phyloP scores from a whole-genome alignment of 108 stramenopile species.

The Asterionellopsis glacialis region DNA sequence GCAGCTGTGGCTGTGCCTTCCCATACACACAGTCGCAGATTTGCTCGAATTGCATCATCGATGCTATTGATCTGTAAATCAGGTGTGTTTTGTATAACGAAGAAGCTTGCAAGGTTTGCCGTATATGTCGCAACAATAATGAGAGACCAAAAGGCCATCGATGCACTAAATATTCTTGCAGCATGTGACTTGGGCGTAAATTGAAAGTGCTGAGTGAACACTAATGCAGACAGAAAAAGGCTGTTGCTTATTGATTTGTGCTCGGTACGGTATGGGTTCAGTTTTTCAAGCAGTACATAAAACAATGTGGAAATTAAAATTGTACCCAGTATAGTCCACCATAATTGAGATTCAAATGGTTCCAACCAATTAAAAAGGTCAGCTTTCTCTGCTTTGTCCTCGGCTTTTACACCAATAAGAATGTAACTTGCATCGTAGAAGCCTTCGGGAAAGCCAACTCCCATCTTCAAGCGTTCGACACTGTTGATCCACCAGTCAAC shows the following conservation, averaged over 20 bases:
- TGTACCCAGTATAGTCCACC: conserved; percentile 16
- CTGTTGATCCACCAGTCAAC: conserved; percentile 12
- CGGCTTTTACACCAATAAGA: conserved; percentile 10
- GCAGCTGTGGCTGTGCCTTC: neutral
- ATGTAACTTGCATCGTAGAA: conserved; percentile 29
- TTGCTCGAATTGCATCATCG: neutral
- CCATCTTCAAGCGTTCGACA: conserved; percentile 16
- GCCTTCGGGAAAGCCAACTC: conserved; percentile 23
- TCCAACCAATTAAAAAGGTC: conserved; percentile 9
- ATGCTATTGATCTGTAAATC: neutral
- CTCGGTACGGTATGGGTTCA: neutral
- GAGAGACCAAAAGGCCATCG: conserved; percentile 23
- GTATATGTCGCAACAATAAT: conserved; percentile 25
- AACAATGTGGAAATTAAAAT: conserved; percentile 17
- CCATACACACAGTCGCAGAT: neutral
- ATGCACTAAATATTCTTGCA: neutral
- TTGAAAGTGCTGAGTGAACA: conserved; percentile 14
- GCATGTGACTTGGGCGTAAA: conserved; percentile 15
- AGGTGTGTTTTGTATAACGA: conserved; percentile 9
- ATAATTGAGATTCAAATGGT: conserved; percentile 20
- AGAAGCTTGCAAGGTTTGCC: conserved; percentile 25
- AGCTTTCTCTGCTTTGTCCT: neutral
- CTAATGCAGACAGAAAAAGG: conserved; percentile 17
- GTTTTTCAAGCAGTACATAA: conserved; percentile 15
- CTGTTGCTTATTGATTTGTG: neutral